Base-by-base conservation (phyloP, 2,329 filamentous ascomycete genomes). In the Ophiostoma pallidulum region DNA sequence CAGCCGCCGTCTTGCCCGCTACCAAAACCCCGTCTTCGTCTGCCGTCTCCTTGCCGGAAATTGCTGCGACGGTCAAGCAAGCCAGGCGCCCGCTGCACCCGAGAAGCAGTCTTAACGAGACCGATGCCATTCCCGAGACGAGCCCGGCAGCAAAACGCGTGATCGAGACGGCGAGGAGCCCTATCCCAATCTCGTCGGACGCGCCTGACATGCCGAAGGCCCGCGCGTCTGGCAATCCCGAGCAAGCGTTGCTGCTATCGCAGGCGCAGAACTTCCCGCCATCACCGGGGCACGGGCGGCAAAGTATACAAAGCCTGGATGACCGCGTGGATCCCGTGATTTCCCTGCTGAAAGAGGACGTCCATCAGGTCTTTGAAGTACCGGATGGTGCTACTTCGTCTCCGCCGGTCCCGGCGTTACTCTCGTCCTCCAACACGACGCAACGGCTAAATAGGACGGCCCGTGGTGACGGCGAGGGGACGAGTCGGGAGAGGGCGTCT, bases 81-180 rank as follows among this genome's bases (percentile, higher is more conserved):
- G 14, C 28, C 19, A 8, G 13, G 13, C 8, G 28, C 18, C 7
- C 8, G 3, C 20, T 10, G 0, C 41, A 20, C 9, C 44, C 35
- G 8, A 38, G 28, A 12, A 52, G 48, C 48, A 54, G 52, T 22
- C 32, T 49, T 1, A 47, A 50, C 22, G 51, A 49, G 22, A 32
- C 38, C 4, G 51, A 56, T 2, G 50, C 56, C 12, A 57, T 58
- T 10, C 56, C 56, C 1, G 56, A 57, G 33, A 58, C 56, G 5
- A 57, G 56, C 33, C 56, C 55, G 5, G 40, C 40, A 1, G 37
- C 28, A 9, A 46, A 40, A 9, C 41, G 29, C 10, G 28, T 19
- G 4, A 24, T 40, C 6, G 16, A 4, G 13, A 33, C 16, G 16
- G n/a, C 37, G 10, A 18, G 8, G 12, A 45, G 38, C 26, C 47